Evolutionary conservation across 768 basidiomycete species (phyloP).

Genomic region (Pisolithus orientalis): DNA sequence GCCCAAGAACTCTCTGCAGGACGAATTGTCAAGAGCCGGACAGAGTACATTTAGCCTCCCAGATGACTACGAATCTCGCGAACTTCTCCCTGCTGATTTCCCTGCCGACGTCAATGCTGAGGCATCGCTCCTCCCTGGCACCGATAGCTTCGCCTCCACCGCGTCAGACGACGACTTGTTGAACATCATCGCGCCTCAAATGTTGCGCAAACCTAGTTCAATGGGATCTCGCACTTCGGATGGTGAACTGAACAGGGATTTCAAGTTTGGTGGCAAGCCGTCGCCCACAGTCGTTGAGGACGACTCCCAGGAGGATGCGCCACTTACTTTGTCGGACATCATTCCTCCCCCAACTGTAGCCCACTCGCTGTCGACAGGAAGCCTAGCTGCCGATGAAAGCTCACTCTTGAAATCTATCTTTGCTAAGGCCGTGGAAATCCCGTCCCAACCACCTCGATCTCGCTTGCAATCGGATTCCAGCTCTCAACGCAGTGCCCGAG

Average conservation of each 20-base stretch:
- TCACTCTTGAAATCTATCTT: slow-evolving; percentile 52
- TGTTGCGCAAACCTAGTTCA: slow-evolving; percentile 22
- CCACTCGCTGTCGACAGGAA: slow-evolving; percentile 42
- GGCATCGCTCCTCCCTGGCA: slow-evolving; percentile 34
- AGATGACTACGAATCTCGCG: slow-evolving; percentile 10
- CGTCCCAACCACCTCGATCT: slow-evolving; percentile 25
- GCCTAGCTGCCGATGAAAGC: slow-evolving; percentile 42
- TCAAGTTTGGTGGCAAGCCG: slow-evolving; percentile 63
- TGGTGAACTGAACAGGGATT: slow-evolving; percentile 63
- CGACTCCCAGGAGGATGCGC: slow-evolving; percentile 19
- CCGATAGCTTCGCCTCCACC: slow-evolving; percentile 24
- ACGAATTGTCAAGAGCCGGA: slow-evolving; percentile 17
- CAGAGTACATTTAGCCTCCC: slow-evolving; percentile 19
- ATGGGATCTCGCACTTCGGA: slow-evolving; percentile 45
- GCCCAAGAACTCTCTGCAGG: slow-evolving; percentile 31
- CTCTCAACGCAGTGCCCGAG: slow-evolving; percentile 27
- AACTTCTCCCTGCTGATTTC: slow-evolving; percentile 11
- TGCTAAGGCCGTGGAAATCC: slow-evolving; percentile 37
- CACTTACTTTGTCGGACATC: slow-evolving; percentile 66
- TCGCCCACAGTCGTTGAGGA: slow-evolving; percentile 9
- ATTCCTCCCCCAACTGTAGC: slow-evolving; percentile 58
- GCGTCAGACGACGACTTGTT: slow-evolving; percentile 31
- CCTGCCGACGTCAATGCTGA: slow-evolving; percentile 24
- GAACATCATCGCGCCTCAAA: slow-evolving; percentile 8
- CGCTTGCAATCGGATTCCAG: slow-evolving; percentile 42